These are phyloP conservation scores for Gonapodya prolifera DNA, from an alignment of 192 early-diverging fungal genomes.

Conservation along the genomic window DNA sequence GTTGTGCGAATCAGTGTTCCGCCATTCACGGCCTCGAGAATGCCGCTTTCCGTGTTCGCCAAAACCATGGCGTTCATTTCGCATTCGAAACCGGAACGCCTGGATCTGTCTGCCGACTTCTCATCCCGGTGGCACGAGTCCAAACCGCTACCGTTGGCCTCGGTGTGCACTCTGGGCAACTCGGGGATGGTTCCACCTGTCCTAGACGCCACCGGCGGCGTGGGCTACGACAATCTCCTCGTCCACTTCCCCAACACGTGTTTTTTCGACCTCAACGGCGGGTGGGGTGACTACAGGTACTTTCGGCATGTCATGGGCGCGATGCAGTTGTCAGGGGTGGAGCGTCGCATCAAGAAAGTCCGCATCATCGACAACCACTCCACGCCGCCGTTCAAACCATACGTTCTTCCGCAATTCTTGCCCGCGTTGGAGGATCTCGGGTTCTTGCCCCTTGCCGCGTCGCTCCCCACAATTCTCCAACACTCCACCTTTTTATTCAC, in stretches of 20 bases:
- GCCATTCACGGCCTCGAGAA: background rate
- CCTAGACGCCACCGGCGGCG: background rate
- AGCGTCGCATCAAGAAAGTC: background rate
- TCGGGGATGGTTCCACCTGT: background rate
- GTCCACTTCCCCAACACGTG: background rate
- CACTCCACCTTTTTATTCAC: background rate
- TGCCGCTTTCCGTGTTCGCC: background rate
- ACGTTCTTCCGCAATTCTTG: background rate
- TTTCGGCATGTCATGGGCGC: background rate
- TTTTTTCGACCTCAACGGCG: background rate
- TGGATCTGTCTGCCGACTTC: background rate
- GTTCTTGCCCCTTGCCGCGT: background rate
- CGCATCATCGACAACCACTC: background rate
- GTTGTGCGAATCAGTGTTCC: background rate
- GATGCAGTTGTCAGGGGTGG: background rate
- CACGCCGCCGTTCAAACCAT: background rate
- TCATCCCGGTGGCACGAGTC: background rate
- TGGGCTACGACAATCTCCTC: background rate
- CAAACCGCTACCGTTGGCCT: background rate
- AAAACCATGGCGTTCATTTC: background rate
- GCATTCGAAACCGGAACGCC: background rate
- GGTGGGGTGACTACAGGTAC: background rate
- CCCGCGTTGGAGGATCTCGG: background rate
- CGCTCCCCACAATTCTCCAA: background rate
- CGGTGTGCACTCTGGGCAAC: background rate